Conservation (phyloP, 2,329 filamentous ascomycete genomes). For the Penicillium sp. region DNA sequence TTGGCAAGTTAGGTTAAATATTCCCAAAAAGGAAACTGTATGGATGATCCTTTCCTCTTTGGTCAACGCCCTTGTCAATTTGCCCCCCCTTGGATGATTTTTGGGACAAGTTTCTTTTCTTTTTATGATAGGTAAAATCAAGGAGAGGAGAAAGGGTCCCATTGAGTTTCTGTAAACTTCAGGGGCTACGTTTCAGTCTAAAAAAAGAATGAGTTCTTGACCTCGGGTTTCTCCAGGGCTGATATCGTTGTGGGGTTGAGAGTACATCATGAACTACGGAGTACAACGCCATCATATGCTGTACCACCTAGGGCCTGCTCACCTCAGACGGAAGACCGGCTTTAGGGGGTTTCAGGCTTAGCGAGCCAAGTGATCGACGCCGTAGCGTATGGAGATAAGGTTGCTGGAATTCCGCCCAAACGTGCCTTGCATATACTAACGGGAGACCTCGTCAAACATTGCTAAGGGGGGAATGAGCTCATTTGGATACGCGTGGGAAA, state of each 20-base stretch:
- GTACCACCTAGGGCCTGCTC: background rate
- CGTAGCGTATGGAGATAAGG: slow-evolving; percentile 20
- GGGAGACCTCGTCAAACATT: slow-evolving; percentile 21
- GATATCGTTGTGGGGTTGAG: slow-evolving; percentile 1
- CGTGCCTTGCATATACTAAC: slow-evolving; percentile 25
- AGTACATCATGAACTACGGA: background rate
- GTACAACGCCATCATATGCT: background rate
- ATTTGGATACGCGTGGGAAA: slow-evolving; percentile 15
- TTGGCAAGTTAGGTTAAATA: slow-evolving; percentile 7
- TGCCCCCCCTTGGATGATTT: slow-evolving; percentile 16
- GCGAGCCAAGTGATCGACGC: slow-evolving; percentile 14
- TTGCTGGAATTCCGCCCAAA: slow-evolving; percentile 21
- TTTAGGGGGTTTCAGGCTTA: background rate
- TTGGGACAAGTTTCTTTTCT: slow-evolving; percentile 1
- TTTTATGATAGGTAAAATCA: slow-evolving; percentile 18
- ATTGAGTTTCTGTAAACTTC: background rate
- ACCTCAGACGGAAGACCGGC: slow-evolving; percentile 7
- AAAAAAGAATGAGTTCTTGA: background rate
- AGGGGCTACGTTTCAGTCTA: slow-evolving; percentile 1
- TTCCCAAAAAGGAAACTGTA: slow-evolving; percentile 14
- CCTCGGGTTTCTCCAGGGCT: background rate
- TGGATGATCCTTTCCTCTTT: slow-evolving; percentile 21
- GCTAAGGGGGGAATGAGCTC: slow-evolving; percentile 14
- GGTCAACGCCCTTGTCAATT: slow-evolving; percentile 7
- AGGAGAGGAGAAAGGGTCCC: background rate